A percentile compares a stretch with the other conserved stretches of the same genome.
Evolutionary conservation across 768 basidiomycete species (phyloP).

Genomic region (Zangia roseola): DNA sequence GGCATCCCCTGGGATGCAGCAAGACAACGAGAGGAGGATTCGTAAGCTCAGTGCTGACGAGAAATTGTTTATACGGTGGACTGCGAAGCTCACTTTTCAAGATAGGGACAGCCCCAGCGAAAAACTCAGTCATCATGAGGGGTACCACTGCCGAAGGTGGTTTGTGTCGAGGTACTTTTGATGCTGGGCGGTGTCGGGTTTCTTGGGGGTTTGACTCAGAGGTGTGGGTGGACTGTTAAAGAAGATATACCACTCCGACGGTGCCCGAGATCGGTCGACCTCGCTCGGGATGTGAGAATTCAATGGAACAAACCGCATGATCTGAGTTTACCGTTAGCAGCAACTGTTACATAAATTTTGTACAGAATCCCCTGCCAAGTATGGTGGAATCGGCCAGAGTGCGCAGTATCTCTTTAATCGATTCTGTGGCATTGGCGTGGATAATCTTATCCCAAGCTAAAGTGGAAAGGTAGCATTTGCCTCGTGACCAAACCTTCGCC

Average conservation of each 20-base stretch:
- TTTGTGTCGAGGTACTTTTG: neutral
- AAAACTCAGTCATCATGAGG: conserved; percentile 10
- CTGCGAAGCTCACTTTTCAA: conserved; percentile 15
- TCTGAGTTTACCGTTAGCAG: too few relatives aligned
- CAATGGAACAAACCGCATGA: too few relatives aligned
- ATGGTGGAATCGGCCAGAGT: neutral
- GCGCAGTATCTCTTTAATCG: too few relatives aligned
- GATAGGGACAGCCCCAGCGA: neutral
- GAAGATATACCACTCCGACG: neutral
- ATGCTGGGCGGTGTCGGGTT: neutral
- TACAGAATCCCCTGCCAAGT: neutral
- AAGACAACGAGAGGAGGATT: conserved; percentile 6
- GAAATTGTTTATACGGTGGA: neutral
- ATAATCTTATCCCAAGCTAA: too few relatives aligned
- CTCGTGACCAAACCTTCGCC: too few relatives aligned
- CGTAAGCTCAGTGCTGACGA: conserved; percentile 3
- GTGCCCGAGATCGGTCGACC: too few relatives aligned
- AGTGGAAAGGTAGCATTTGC: too few relatives aligned
- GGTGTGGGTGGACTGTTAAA: neutral
- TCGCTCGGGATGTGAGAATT: too few relatives aligned
- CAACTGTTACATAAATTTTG: too few relatives aligned
- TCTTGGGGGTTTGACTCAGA: neutral
- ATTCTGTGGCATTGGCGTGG: too few relatives aligned
- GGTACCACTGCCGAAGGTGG: neutral
- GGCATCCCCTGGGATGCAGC: conserved; percentile 16